phyloP scores from a whole-genome alignment of 495 filamentous ascomycete species.

The Trichoderma orchidacearum region DNA sequence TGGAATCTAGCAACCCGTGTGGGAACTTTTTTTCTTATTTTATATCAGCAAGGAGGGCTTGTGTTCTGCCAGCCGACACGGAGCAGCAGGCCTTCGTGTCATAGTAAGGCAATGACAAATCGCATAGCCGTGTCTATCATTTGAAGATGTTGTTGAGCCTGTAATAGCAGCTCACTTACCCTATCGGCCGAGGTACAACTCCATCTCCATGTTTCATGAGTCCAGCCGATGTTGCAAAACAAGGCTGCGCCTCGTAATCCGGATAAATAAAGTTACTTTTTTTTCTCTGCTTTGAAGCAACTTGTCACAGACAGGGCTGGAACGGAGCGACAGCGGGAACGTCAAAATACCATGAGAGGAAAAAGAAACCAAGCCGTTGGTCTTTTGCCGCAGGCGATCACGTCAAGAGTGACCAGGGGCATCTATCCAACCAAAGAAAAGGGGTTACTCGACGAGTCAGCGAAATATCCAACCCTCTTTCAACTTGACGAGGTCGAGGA shows the following conservation, averaged over 20 bases:
- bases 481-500: background rate
- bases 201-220: background rate
- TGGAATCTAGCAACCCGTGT: too few relatives aligned
- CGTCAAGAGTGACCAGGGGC: background rate
- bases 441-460: background rate
- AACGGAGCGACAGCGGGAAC: background rate
- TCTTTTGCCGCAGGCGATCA: background rate
- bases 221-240: too few relatives aligned
- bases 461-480: background rate
- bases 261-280: background rate
- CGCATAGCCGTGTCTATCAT: too few relatives aligned
- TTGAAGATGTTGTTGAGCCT: too few relatives aligned
- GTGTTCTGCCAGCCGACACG: background rate
- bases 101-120: too few relatives aligned
- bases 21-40: too few relatives aligned
- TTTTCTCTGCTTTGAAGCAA: too few relatives aligned
- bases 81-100: background rate
- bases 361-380: background rate
- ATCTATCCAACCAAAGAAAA: background rate
- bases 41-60: too few relatives aligned
- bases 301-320: background rate
- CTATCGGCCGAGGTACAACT: background rate
- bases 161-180: too few relatives aligned
- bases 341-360: background rate
- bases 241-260: background rate